Conservation (phyloP, 257 asterid species). For the Thymus mandschuricus region DNA sequence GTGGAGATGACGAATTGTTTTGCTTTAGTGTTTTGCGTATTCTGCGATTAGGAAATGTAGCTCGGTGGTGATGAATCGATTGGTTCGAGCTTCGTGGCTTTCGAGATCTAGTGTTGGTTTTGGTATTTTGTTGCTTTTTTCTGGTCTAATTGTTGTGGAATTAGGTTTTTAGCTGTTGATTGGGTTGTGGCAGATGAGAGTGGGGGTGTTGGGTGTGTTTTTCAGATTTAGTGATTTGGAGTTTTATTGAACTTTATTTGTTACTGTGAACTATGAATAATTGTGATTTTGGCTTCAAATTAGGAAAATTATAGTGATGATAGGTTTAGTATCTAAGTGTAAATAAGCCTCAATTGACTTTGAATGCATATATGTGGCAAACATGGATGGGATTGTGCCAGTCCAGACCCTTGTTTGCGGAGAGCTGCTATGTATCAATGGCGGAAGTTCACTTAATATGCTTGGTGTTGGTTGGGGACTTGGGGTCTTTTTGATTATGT, state of each 20-base stretch:
- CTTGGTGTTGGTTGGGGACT: conserved; percentile 4
- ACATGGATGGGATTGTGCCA: not conserved
- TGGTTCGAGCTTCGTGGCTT: conserved; percentile 22
- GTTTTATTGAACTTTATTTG: conserved; percentile 26
- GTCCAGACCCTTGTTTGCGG: not conserved
- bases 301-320: not conserved
- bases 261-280: not conserved
- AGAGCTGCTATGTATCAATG: conserved; percentile 20
- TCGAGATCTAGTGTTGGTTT: conserved; percentile 45
- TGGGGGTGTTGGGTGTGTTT: conserved; percentile 20
- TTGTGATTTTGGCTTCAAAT: conserved; percentile 10
- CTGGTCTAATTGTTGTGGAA: not conserved
- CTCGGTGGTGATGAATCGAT: conserved; percentile 21
- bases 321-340: not conserved
- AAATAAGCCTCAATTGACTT: not conserved
- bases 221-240: not conserved
- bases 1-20: conserved; percentile 16
- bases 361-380: not conserved
- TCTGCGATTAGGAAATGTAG: conserved; percentile 29
- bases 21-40: conserved; percentile 17
- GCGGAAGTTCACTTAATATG: conserved; percentile 15
- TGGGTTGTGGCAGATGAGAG: not conserved
- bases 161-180: conserved; percentile 27
- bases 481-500: not conserved
- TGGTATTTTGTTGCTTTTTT: conserved; percentile 21